Base-by-base conservation (phyloP, 2,329 filamentous ascomycete genomes). In the Onygenales sp. region DNA sequence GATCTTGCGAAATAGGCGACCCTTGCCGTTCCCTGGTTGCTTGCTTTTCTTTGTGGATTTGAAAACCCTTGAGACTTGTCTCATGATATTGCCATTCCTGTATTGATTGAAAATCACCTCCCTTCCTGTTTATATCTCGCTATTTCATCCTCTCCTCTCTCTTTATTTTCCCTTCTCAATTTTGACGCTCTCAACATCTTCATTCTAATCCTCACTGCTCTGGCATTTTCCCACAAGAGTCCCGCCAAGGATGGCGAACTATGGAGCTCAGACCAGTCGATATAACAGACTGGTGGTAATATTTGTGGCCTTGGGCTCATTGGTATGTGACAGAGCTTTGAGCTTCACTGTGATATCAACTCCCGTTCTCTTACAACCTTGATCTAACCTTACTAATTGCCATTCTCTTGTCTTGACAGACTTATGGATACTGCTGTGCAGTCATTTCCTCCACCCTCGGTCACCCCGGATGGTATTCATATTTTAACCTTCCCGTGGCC, bases 371-470 rank as follows among this genome's bases (percentile, higher is more conserved):
- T 10, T 42, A 2, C 39, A 40, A 13, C 8, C 27, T 51, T n/a
- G n/a, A 39, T 14, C n/a, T 17, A 8, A 40, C 47, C 13, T 32
- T 5, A 49, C 36, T 14, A 37, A 27, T 44, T 27, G n/a, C 33
- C 36, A 46, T 21, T 45, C 17, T 45, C 14, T 17, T 37, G n/a
- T 36, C 17, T 31, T 45, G 32, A 32, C 52, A 76, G 74, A 77
- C 76, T 2, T 78, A 78, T 56, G 76, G 76, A 21, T 78, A 78
- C 57, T 73, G 70, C 51, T 68, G 76, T 7, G 77, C 75, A 1
- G 71, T 78, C 39, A 78, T 79, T 39, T 67, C 70, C 40, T 76
- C 73, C 53, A 79, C 76, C 13, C 77, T 79, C 51, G 77, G 77
- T 7, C 75, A 79, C 52, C 74, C 76, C 3, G 75, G 75, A 56